Evolutionary conservation across 495 filamentous ascomycete species (phyloP), one percentile per base, ranked within the genome.

Genomic region (Xylaria flabelliformis): DNA sequence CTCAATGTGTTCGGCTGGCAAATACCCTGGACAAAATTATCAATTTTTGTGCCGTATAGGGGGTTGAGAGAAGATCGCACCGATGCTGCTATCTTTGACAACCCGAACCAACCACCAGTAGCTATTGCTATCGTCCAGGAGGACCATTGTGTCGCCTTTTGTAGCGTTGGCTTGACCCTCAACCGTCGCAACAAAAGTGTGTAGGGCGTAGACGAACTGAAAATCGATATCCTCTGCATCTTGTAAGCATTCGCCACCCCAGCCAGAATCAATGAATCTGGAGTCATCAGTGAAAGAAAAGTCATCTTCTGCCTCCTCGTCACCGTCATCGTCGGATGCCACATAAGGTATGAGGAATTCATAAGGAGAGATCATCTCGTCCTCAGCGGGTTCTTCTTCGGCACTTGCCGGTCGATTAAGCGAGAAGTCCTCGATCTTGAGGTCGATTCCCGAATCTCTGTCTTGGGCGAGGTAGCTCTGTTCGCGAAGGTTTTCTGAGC

Each of bases 71-170:
- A 29, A 26, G 24, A 36, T 67, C 90, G 46, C 85, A 97, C 95
- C 96, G 81, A 99, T 98, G 77, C 94, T 98, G 77, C 91, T 94
- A 81, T 98, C 97, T 81, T 98, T 97, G 15, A 97, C 94, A 24
- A 99, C 93, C 65, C 95, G 88, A 17, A 99, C 96, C 50, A 99
- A 89, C 96, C 96, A 99, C 96, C 96, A 99, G 80, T 99, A 99
- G 80, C 94, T 97, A 84, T 99, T 99, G 80, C 94, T 97, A 76
- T 99, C 96, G 79, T 98, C 96, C n/a, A 99, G 88, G 51, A 99
- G 89, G n/a, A 98, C 94, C 96, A 99, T 99, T 19, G 95, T 98
- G 77, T 99, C 96, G 42, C 96, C 96, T 84, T 99, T 99, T 12
- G 93, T 94, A 59, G 96, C 96, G 85, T 98, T 98, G 70, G 96